A percentile compares a stretch with the other conserved stretches of the same genome.
Evolutionary conservation across 2,329 filamentous ascomycete genomes (phyloP).

Genomic region (Beauveria sp.): DNA sequence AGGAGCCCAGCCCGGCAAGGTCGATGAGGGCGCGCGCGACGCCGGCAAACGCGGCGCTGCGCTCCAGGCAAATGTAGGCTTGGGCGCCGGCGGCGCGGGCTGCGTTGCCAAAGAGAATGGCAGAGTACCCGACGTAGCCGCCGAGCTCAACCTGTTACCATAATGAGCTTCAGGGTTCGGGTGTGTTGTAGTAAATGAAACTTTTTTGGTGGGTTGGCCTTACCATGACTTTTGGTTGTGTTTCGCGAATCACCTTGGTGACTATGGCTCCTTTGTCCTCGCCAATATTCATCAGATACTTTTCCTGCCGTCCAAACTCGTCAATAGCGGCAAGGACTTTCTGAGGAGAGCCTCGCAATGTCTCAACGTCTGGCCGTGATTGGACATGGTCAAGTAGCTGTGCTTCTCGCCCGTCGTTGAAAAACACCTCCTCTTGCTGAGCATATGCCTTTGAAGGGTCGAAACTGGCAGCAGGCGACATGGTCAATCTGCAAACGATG

Average conservation of each 20-base stretch:
- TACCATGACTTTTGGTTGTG: slow-evolving; percentile 60
- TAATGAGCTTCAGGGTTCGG: not conserved
- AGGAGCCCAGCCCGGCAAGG: slow-evolving; percentile 62
- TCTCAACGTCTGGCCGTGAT: slow-evolving; percentile 50
- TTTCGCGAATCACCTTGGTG: slow-evolving; percentile 56
- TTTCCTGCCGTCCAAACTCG: slow-evolving; percentile 50
- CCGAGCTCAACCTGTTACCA: slow-evolving; percentile 57
- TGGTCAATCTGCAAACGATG: not conserved
- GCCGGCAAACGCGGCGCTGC: slow-evolving; percentile 65
- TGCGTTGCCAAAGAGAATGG: slow-evolving; percentile 64
- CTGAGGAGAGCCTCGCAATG: slow-evolving; percentile 56
- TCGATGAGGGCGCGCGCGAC: slow-evolving; percentile 63
- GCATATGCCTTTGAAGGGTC: slow-evolving; percentile 32
- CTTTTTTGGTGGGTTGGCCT: not conserved
- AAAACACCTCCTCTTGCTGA: slow-evolving; percentile 36
- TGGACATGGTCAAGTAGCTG: slow-evolving; percentile 66
- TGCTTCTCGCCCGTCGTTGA: slow-evolving; percentile 66
- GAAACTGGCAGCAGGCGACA: slow-evolving; percentile 20
- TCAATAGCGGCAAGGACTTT: slow-evolving; percentile 64
- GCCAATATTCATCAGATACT: slow-evolving; percentile 76
- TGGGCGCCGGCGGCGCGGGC: slow-evolving; percentile 56
- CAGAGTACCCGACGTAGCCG: slow-evolving; percentile 76
- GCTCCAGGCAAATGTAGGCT: slow-evolving; percentile 64
- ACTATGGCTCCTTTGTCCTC: slow-evolving; percentile 67
- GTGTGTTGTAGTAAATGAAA: not conserved